Conservation (phyloP, 805 yeast species). For the Starmerella riodocensis region DNA sequence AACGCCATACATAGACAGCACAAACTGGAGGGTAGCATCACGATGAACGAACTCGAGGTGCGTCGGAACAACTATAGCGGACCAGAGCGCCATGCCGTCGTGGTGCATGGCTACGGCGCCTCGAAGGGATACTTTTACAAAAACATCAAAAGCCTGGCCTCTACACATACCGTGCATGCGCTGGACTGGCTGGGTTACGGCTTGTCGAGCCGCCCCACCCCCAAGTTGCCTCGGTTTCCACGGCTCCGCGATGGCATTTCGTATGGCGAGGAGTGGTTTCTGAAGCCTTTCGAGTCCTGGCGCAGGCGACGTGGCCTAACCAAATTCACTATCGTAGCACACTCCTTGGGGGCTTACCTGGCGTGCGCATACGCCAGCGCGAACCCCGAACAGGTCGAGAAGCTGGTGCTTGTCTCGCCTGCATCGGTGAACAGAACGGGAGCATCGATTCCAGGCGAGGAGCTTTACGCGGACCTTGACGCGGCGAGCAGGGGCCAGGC, state of each 20-base stretch:
- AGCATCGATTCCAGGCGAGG: constrained; percentile 23
- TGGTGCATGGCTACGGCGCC: constrained; percentile 90
- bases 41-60: constrained; percentile 64
- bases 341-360: constrained; percentile 85
- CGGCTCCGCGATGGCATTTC: constrained; percentile 30
- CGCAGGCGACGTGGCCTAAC: constrained; percentile 36
- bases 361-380: constrained; percentile 53
- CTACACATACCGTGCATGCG: constrained; percentile 63
- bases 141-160: constrained; percentile 42
- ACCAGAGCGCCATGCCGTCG: constrained; percentile 42
- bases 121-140: constrained; percentile 70
- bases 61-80: constrained; percentile 1
- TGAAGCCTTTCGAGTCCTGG: constrained; percentile 56
- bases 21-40: neutral
- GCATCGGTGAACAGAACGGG: constrained; percentile 59
- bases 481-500: neutral
- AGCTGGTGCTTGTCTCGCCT: constrained; percentile 72
- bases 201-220: constrained; percentile 47
- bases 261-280: constrained; percentile 49
- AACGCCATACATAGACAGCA: neutral
- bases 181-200: constrained; percentile 87
- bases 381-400: constrained; percentile 47
- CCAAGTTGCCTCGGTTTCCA: constrained; percentile 38
- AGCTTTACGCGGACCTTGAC: constrained; percentile 10
- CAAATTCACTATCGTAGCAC: constrained; percentile 56